phyloP scores from a whole-genome alignment of 768 basidiomycete species.

The Trametes villosa region DNA sequence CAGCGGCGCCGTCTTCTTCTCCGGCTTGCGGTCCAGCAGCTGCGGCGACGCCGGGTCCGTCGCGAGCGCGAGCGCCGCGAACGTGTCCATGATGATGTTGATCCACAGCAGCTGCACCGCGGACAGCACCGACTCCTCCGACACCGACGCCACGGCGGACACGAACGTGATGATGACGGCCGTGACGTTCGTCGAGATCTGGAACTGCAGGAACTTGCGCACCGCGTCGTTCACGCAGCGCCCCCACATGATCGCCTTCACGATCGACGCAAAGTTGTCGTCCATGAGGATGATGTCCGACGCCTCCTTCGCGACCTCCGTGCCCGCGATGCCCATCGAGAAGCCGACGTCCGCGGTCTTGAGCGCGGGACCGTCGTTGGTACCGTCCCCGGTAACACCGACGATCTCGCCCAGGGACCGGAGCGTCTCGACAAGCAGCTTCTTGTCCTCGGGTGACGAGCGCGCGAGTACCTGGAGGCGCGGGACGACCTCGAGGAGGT shows the following conservation, averaged over 20 bases:
- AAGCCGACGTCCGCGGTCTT: slow-evolving; percentile 97
- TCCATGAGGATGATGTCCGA: slow-evolving; percentile 99
- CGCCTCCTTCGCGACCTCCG: slow-evolving; percentile 98
- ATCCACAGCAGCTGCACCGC: slow-evolving; percentile 99
- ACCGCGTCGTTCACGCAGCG: slow-evolving; percentile 98
- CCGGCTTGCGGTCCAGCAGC: slow-evolving; percentile 88
- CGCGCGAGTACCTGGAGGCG: slow-evolving; percentile 95
- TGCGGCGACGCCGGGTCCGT: slow-evolving; percentile 89
- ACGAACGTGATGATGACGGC: slow-evolving; percentile 95
- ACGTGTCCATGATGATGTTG: slow-evolving; percentile 99
- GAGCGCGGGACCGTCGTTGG: slow-evolving; percentile 96
- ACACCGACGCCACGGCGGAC: slow-evolving; percentile 77
- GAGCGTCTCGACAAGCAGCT: slow-evolving; percentile 86
- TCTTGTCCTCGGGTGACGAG: slow-evolving; percentile 97
- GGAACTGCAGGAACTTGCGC: slow-evolving; percentile 97
- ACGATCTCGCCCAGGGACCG: slow-evolving; percentile 88
- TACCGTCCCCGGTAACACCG: slow-evolving; percentile 97
- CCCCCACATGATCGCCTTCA: slow-evolving; percentile 99
- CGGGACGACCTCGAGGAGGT: slow-evolving; percentile 84
- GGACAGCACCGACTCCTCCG: slow-evolving; percentile 84
- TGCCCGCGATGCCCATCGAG: slow-evolving; percentile 95
- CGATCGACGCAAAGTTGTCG: slow-evolving; percentile 95
- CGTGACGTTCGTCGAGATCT: slow-evolving; percentile 91
- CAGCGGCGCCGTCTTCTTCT: slow-evolving; percentile 85
- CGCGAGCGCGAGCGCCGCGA: slow-evolving; percentile 95